Conservation (phyloP, 2,329 filamentous ascomycete species). For the Arthroderma sp. region DNA sequence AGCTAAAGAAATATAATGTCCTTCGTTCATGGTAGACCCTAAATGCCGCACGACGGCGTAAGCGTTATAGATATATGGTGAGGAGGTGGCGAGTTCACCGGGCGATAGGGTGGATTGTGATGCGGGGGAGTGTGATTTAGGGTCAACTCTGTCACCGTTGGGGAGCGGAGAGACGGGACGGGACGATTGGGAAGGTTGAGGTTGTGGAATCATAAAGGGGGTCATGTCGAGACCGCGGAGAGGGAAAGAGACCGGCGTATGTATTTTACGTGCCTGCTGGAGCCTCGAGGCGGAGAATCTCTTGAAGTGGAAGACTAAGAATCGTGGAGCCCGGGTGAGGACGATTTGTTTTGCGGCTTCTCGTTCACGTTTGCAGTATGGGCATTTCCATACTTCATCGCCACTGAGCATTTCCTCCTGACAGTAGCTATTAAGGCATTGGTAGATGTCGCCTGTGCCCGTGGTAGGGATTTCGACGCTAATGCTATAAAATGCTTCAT, state of each 20-base stretch:
- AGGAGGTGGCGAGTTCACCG: constrained; percentile 25
- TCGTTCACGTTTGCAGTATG: constrained; percentile 56
- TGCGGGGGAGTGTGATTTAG: constrained; percentile 48
- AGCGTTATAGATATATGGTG: constrained; percentile 65
- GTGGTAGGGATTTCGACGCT: constrained; percentile 57
- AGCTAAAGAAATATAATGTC: constrained; percentile 69
- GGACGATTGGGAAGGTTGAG: background rate
- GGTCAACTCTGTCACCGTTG: constrained; percentile 14
- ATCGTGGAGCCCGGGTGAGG: constrained; percentile 65
- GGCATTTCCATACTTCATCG: constrained; percentile 60
- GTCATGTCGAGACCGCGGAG: constrained; percentile 56
- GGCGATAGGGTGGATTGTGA: constrained; percentile 5
- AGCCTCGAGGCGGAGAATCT: constrained; percentile 50
- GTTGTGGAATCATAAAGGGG: constrained; percentile 44
- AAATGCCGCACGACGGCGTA: constrained; percentile 74
- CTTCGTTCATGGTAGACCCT: constrained; percentile 54
- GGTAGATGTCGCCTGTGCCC: constrained; percentile 48
- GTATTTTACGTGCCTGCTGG: constrained; percentile 53
- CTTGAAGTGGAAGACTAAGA: constrained; percentile 67
- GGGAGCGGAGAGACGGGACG: constrained; percentile 24
- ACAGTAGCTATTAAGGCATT: constrained; percentile 59
- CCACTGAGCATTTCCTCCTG: constrained; percentile 55
- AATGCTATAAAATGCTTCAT: constrained; percentile 59
- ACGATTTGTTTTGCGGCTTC: constrained; percentile 59
- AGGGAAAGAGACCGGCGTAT: constrained; percentile 63